A percentile compares a stretch with the other conserved stretches of the same genome.
phyloP scores from a whole-genome alignment of 2,329 filamentous ascomycete genomes.

The Cladosporium colombiae region DNA sequence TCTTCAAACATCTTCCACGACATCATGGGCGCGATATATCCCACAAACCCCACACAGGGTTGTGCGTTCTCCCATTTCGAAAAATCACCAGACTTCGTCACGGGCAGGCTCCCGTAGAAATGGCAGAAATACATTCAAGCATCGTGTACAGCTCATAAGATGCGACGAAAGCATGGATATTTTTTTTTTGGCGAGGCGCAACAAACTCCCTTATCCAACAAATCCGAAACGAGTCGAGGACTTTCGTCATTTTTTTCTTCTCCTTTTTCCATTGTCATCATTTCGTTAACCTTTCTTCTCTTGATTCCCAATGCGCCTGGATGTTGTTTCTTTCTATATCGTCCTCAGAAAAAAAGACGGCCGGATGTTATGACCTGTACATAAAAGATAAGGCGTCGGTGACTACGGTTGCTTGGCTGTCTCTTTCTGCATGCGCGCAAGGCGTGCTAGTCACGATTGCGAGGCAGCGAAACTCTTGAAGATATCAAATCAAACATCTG shows the following conservation, averaged over 20 bases:
- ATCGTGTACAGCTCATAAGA: conserved; percentile 12
- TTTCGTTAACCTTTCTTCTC: conserved; percentile 1
- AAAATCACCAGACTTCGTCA: conserved; percentile 12
- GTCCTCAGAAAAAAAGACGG: background rate
- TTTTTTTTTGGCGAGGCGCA: conserved; percentile 11
- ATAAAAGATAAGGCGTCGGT: background rate
- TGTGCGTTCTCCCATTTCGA: conserved; percentile 3
- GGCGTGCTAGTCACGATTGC: conserved; percentile 9
- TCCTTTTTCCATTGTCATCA: background rate
- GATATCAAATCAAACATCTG: conserved; percentile 14
- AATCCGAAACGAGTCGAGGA: conserved; percentile 13
- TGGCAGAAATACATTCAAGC: conserved; percentile 9
- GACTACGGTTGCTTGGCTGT: background rate
- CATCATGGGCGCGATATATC: background rate
- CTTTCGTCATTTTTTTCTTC: background rate
- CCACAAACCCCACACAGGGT: background rate
- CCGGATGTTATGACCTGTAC: conserved; percentile 15
- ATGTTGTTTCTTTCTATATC: background rate
- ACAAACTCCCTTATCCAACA: conserved; percentile 1
- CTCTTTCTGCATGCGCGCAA: background rate
- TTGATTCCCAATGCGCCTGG: conserved; percentile 14
- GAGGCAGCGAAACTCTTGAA: background rate
- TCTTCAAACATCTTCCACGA: conserved; percentile 14
- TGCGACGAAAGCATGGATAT: conserved; percentile 10
- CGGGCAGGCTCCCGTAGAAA: conserved; percentile 14